These are phyloP conservation scores for Pachyrhizus erosus DNA, from an alignment of 306 rosid species.

Conservation along the genomic window DNA sequence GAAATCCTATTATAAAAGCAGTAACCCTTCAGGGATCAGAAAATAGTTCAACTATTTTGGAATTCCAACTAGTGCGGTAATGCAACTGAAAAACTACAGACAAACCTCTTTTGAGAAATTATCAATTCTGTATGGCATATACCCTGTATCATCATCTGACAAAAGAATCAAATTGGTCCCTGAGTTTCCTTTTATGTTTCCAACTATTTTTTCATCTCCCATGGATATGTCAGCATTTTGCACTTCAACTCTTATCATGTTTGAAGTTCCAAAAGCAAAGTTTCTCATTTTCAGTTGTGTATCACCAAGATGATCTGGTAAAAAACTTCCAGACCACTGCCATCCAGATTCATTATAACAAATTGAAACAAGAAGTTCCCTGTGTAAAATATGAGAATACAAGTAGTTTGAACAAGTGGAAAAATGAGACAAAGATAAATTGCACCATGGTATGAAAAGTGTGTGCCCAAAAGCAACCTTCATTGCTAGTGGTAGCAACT, in stretches of 20 bases:
- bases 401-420: slow-evolving; percentile 29
- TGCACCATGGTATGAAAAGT: background rate
- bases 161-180: slow-evolving; percentile 93
- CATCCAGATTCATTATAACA: slow-evolving; percentile 90
- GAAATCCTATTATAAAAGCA: slow-evolving; percentile 18
- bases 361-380: slow-evolving; percentile 90
- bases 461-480: slow-evolving; percentile 13
- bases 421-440: background rate
- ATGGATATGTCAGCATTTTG: slow-evolving; percentile 92
- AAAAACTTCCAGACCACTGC: slow-evolving; percentile 99
- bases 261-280: slow-evolving; percentile 69
- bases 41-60: slow-evolving; percentile 17
- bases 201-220: slow-evolving; percentile 80
- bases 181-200: slow-evolving; percentile 88
- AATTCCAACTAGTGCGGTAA: slow-evolving; percentile 20
- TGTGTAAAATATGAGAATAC: slow-evolving; percentile 48
- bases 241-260: slow-evolving; percentile 88
- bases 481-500: background rate
- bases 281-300: slow-evolving; percentile 92
- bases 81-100: slow-evolving; percentile 37
- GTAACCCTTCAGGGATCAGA: slow-evolving; percentile 25
- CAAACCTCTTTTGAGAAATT: slow-evolving; percentile 94
- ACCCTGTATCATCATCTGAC: slow-evolving; percentile 94
- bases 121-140: slow-evolving; percentile 97
- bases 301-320: slow-evolving; percentile 91